Evolutionary conservation across 2,329 filamentous ascomycete species (phyloP), one percentile per base, ranked within the genome.

Genomic region (Cryoendolithus antarcticus): DNA sequence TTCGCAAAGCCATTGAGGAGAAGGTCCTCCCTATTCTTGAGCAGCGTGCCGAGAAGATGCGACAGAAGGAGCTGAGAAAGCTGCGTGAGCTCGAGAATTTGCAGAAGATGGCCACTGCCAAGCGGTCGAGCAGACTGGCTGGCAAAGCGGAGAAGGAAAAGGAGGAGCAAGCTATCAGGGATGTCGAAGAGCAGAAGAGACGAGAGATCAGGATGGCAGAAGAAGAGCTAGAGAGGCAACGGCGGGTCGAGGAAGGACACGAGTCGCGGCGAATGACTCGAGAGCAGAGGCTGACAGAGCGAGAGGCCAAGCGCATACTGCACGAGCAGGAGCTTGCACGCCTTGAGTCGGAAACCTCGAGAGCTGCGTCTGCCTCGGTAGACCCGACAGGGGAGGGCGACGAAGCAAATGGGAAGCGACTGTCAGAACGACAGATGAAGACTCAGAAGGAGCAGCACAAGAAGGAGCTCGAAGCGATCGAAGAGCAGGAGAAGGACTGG

Each of bases 81-180:
- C 76, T 93, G 57, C 84, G 80, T 45, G 89, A 96, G 53, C 62
- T 93, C 13, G 67, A 86, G 38, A 86, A 78, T 49, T 62, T 93
- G 48, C 80, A 89, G 50, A 89, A 91, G 57, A 73, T 96, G 63
- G 86, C 86, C n/a, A 84, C 81, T 41, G 89, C 91, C 3, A 98
- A 98, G 64, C 72, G 91, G 46, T 98, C 91, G 1, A 93, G 85
- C 53, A 77, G 91, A 46, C 75, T 98, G 48, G 88, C 89, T 11
- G 74, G 74, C 47, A 93, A 86, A 56, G 67, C 77, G 28, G 86
- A 95, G 56, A 80, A 77, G 47, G 82, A 86, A 53, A 80, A 76
- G 49, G 70, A 81, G 44, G 78, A 89, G 34, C 78, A 85, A 43
- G 74, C 82, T 49, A 71, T 70, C 11, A 75, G 71, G 7, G 81